Percentiles rank a stretch among this genome's conserved stretches.
phyloP scores from a whole-genome alignment of 345 rosid species.

The Capsella bursapastoris region DNA sequence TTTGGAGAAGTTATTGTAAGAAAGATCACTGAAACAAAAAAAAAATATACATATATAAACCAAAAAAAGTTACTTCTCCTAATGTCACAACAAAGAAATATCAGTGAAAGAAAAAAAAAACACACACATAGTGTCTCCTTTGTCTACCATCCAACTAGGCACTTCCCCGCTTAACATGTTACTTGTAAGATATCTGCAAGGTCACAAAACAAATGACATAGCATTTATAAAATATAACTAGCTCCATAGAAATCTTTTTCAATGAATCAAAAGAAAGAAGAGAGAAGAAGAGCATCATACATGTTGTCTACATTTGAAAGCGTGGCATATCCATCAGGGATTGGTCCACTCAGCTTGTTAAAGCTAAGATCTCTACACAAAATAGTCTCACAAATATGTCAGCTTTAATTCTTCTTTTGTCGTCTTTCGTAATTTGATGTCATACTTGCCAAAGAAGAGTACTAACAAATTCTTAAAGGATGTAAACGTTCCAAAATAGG shows the following conservation, averaged over 20 bases:
- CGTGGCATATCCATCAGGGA: constrained; percentile 41
- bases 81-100: not conserved
- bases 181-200: constrained; percentile 41
- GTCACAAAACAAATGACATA: constrained; percentile 28
- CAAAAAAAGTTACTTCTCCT: not conserved
- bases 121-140: constrained; percentile 53
- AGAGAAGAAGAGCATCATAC: constrained; percentile 16
- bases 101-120: not conserved
- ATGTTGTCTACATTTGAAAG: constrained; percentile 22
- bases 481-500: constrained; percentile 43
- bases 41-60: not conserved
- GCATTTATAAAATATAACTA: not conserved
- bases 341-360: constrained; percentile 57
- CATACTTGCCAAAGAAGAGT: not conserved
- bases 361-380: constrained; percentile 63
- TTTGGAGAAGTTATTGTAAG: constrained; percentile 63
- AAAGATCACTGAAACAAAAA: constrained; percentile 59
- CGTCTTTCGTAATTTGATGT: not conserved
- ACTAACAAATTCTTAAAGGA: constrained; percentile 54
- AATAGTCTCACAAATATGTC: constrained; percentile 13
- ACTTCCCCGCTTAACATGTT: constrained; percentile 57
- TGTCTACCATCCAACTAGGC: constrained; percentile 52
- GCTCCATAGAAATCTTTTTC: not conserved
- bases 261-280: constrained; percentile 2
- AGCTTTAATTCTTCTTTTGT: not conserved